Base-by-base conservation (phyloP, 2,329 filamentous ascomycete species). In the Nemania abortiva region DNA sequence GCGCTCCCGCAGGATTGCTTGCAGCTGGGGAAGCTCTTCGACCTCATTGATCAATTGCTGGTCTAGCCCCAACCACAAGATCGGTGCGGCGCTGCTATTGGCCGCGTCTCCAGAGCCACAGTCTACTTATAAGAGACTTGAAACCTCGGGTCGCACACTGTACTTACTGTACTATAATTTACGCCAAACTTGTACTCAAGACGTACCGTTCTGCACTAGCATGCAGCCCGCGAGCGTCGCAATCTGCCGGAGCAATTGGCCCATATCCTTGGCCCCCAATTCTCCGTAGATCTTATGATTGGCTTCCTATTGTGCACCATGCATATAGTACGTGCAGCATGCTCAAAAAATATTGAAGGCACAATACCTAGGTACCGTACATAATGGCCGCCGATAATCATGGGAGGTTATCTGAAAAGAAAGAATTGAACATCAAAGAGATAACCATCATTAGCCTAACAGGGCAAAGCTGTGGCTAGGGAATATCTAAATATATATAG, bases 71-170 rank as follows among this genome's bases (percentile, higher is more conserved):
- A 9, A 45, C 18, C 15, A 37, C 11, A 7, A 11, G 18, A 54
- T 57, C n/a, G 56, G 37, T 52, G 62, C 63, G 66, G 60, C 66
- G 66, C 56, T 39, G 39, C 42, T 53, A 71, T 71, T 70, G 70
- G 64, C 61, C 45, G 20, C 18, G 47, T 31, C 52, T 60, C 60
- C 18, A 18, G 49, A 61, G 45, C 47, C 42, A 34, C 10, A 10
- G 52, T 55, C 13, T 65, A 69, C 66, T 54, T 69, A 18, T 11
- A 4, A 3, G 24, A 20, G 29, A 70, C 65, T 56, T 68, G n/a
- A 18, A 6, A 5, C 9, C 39, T 42, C 15, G 13, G 37, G 37
- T 42, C 37, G 6, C 37, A 42, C 45, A 24, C 22, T 2, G 58
- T 6, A 4, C 4, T 2, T 7, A 37, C 34, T 3, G 7, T 37